Conservation (phyloP, 306 rosid species). For the Hylodesmum podocarpum region DNA sequence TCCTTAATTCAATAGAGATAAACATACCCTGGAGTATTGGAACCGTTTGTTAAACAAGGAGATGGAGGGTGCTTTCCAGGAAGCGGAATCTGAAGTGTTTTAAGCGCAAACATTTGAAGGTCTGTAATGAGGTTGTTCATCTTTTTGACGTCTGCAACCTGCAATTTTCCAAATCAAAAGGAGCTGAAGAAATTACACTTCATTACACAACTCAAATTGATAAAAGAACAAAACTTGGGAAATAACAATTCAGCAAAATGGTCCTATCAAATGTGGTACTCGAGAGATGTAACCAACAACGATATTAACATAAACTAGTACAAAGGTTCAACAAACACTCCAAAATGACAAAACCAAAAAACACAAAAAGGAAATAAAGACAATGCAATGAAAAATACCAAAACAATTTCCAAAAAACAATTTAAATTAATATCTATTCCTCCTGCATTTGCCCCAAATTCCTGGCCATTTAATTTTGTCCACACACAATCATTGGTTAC, state of each 20-base stretch:
- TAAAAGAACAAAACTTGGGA: background rate
- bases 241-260: background rate
- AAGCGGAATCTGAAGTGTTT: constrained; percentile 75
- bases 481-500: background rate
- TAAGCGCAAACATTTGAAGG: constrained; percentile 87
- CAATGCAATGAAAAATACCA: background rate
- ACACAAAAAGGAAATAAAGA: background rate
- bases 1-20: constrained; percentile 8
- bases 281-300: background rate
- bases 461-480: background rate
- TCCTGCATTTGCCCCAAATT: background rate
- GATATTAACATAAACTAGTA: background rate
- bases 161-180: constrained; percentile 18
- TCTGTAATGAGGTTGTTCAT: constrained; percentile 88
- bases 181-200: constrained; percentile 12
- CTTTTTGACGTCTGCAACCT: constrained; percentile 79
- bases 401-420: background rate
- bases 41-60: constrained; percentile 62
- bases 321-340: background rate
- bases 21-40: constrained; percentile 38
- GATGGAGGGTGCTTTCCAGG: constrained; percentile 97
- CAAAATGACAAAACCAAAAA: background rate
- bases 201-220: background rate
- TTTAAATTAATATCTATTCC: background rate
- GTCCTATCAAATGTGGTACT: background rate